Evolutionary conservation across 2,329 filamentous ascomycete species (phyloP).

Genomic region (Hirsutella thompsonii): DNA sequence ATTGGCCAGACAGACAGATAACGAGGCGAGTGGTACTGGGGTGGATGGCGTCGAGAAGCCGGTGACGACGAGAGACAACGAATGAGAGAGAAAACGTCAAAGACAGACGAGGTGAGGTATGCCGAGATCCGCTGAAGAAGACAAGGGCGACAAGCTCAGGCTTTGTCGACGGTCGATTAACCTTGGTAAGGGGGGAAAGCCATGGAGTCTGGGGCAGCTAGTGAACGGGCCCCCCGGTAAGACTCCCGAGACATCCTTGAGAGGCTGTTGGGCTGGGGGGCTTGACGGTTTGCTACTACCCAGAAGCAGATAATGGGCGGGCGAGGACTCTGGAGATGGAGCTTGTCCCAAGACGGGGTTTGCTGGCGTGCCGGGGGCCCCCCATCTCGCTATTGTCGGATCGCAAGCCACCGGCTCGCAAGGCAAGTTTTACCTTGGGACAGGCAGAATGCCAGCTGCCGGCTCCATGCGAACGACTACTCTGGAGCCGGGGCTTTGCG

Average conservation of each 20-base stretch:
- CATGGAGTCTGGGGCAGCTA: no score
- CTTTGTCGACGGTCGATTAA: conserved; percentile 1
- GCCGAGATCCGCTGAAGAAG: background rate
- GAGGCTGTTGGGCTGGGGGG: background rate
- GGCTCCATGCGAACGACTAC: no score
- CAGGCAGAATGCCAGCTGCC: no score
- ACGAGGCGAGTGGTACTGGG: no score
- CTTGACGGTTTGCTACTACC: background rate
- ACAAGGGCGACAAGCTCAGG: conserved; percentile 1
- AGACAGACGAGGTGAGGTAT: background rate
- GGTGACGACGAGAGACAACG: background rate
- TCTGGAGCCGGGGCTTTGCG: no score
- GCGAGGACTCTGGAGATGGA: no score
- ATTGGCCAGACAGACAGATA: no score
- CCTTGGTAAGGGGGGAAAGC: conserved; percentile 5
- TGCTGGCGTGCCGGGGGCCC: conserved; percentile 1
- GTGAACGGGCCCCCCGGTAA: background rate
- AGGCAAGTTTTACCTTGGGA: no score
- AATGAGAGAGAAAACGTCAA: background rate
- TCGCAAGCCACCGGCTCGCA: no score
- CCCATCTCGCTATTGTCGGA: background rate
- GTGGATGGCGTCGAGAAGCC: no score
- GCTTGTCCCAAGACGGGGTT: conserved; percentile 8
- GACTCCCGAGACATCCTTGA: conserved; percentile 12
- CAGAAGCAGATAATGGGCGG: background rate